Percentiles rank a stretch among this genome's conserved stretches.
Conservation (phyloP, 2,329 filamentous ascomycete species). For the Samsoniella hepiali region DNA sequence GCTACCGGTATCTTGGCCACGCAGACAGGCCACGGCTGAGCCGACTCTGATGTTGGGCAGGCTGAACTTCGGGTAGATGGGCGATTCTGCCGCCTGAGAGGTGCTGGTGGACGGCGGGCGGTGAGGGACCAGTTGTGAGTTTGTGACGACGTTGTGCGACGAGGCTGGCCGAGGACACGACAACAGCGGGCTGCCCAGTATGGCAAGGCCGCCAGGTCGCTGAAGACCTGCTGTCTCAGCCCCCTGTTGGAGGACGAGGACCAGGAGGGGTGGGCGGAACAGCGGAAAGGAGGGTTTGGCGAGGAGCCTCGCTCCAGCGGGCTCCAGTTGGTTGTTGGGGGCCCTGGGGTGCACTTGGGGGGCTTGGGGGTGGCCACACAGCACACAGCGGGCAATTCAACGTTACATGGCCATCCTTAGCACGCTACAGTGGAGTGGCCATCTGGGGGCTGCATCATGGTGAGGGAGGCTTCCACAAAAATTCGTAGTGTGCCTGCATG, state of each 20-base stretch:
- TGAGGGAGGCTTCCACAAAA: not conserved
- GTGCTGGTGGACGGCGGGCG: not conserved
- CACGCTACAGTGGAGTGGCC: not conserved
- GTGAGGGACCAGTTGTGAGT: not conserved
- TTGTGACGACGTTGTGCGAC: too few species aligned
- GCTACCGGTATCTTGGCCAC: not conserved
- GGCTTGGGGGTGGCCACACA: not conserved
- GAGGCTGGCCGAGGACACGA: not conserved
- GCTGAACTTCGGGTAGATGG: constrained; percentile 9
- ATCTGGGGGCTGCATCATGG: not conserved
- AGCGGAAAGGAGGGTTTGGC: too few species aligned
- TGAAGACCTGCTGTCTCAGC: not conserved
- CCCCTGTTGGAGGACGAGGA: not conserved
- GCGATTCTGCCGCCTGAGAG: constrained; percentile 8
- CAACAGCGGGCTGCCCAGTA: not conserved
- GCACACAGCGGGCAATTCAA: constrained; percentile 1
- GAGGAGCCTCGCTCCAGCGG: not conserved
- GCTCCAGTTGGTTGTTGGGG: not conserved
- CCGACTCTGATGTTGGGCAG: not conserved
- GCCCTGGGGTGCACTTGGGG: not conserved
- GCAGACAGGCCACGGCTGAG: not conserved
- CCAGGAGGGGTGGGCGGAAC: not conserved
- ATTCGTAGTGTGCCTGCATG: not conserved
- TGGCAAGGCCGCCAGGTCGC: not conserved
- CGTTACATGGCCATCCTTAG: constrained; percentile 12